phyloP scores from a whole-genome alignment of 768 basidiomycete species.

The Kwoniella bestiolae region DNA sequence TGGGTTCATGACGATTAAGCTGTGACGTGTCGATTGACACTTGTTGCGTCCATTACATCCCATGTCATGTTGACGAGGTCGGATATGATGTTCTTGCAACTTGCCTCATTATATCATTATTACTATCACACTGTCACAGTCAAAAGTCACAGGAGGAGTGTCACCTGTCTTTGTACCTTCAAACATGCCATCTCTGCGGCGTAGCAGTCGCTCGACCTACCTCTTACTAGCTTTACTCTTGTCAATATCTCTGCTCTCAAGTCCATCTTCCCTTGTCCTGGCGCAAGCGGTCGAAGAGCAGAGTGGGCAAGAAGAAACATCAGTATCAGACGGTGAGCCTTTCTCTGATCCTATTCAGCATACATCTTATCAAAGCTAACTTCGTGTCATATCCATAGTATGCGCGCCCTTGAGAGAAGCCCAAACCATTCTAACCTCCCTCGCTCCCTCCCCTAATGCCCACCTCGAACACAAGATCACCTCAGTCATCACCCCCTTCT shows the following conservation, averaged over 20 bases:
- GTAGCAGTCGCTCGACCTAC: constrained; percentile 3
- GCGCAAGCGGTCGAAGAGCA: constrained; percentile 4
- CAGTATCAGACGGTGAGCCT: constrained; percentile 13
- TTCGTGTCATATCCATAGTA: no score
- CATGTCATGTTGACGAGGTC: constrained; percentile 1
- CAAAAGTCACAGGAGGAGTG: not conserved
- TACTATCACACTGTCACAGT: not conserved
- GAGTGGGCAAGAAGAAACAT: not conserved
- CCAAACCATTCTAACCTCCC: constrained; percentile 28
- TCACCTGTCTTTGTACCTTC: not conserved
- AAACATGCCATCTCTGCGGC: not conserved
- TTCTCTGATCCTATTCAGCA: not conserved
- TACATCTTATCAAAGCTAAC: no score
- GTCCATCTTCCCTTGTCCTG: constrained; percentile 14
- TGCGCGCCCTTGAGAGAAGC: constrained; percentile 42
- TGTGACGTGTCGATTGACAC: constrained; percentile 6
- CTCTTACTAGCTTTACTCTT: constrained; percentile 5
- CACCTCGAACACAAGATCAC: constrained; percentile 45
- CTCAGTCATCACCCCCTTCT: constrained; percentile 20
- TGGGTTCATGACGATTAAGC: not conserved
- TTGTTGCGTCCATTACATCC: no score
- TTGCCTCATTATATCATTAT: no score
- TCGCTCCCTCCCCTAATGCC: constrained; percentile 31
- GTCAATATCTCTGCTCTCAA: constrained; percentile 1
- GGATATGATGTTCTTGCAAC: no score